Evolutionary conservation across 805 yeast species (phyloP).

Genomic region (Candida tallmaniae): DNA sequence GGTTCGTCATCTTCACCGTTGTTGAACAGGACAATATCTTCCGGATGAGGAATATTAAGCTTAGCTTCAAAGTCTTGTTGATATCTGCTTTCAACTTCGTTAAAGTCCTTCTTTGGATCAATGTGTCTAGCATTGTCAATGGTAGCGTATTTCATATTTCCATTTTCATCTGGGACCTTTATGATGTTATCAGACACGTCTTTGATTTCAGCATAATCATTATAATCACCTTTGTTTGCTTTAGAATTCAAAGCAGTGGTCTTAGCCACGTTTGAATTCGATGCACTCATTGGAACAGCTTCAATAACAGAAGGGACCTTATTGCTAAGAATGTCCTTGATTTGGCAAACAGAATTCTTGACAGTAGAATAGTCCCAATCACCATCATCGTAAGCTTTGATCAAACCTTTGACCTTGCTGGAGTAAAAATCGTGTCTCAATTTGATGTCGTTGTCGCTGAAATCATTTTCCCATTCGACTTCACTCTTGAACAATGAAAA

Average conservation of each 20-base stretch:
- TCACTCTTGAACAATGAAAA: constrained; percentile 28
- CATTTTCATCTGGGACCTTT: constrained; percentile 5
- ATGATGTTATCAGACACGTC: constrained; percentile 22
- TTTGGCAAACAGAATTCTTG: constrained; percentile 5
- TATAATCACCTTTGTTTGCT: neutral
- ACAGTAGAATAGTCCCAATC: constrained; percentile 17
- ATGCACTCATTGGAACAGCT: neutral
- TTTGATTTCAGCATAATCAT: constrained; percentile 16
- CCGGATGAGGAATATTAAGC: constrained; percentile 2
- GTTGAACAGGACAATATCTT: constrained; percentile 1
- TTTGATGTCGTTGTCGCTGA: constrained; percentile 28
- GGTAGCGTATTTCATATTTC: constrained; percentile 19
- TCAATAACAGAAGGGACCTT: constrained; percentile 1
- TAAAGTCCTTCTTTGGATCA: constrained; percentile 7
- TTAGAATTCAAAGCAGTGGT: neutral
- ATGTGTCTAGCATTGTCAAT: constrained; percentile 38
- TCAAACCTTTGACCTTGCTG: constrained; percentile 15
- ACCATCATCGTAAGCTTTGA: constrained; percentile 9
- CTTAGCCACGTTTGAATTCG: neutral
- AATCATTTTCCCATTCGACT: constrained; percentile 32
- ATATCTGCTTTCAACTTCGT: constrained; percentile 5
- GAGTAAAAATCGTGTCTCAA: constrained; percentile 32
- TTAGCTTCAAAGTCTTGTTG: constrained; percentile 13
- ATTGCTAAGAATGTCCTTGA: constrained; percentile 5
- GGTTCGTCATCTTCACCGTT: constrained; percentile 3